phyloP scores from a whole-genome alignment of 2,329 filamentous ascomycete genomes.

The Boeremia exigua region DNA sequence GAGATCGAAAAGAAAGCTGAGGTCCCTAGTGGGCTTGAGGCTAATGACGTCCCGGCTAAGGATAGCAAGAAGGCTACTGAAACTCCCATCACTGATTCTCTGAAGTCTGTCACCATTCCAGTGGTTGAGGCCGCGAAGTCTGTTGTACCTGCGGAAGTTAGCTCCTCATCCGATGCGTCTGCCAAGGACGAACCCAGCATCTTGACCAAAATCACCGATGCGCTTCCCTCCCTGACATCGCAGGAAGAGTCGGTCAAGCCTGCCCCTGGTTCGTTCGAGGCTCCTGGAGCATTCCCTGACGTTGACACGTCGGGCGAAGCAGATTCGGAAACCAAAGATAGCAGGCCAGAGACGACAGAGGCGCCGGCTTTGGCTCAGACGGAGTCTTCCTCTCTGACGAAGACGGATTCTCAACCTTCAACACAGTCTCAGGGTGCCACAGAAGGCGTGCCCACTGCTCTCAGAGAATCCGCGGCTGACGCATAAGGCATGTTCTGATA shows the following conservation, averaged over 20 bases:
- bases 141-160: not conserved
- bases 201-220: conserved; percentile 10
- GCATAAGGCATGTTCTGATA: not conserved
- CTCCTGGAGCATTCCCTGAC: conserved; percentile 31
- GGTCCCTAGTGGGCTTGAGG: not conserved
- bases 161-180: conserved; percentile 7
- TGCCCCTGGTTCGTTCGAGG: conserved; percentile 22
- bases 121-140: conserved; percentile 10
- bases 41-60: not conserved
- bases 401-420: conserved; percentile 2
- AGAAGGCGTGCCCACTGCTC: conserved; percentile 5
- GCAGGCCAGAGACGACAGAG: not conserved
- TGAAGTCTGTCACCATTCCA: conserved; percentile 7
- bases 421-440: conserved; percentile 10
- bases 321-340: not conserved
- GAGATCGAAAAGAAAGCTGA: not conserved
- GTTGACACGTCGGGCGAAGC: conserved; percentile 7
- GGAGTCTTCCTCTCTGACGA: not conserved
- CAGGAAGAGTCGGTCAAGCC: conserved; percentile 9
- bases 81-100: not conserved
- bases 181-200: conserved; percentile 9
- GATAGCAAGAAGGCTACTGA: not conserved
- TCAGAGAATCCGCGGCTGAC: conserved; percentile 8
- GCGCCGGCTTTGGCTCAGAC: not conserved
- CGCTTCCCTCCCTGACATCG: conserved; percentile 9